Conservation (phyloP, 768 basidiomycete genomes). For the Kwoniella sp. region DNA sequence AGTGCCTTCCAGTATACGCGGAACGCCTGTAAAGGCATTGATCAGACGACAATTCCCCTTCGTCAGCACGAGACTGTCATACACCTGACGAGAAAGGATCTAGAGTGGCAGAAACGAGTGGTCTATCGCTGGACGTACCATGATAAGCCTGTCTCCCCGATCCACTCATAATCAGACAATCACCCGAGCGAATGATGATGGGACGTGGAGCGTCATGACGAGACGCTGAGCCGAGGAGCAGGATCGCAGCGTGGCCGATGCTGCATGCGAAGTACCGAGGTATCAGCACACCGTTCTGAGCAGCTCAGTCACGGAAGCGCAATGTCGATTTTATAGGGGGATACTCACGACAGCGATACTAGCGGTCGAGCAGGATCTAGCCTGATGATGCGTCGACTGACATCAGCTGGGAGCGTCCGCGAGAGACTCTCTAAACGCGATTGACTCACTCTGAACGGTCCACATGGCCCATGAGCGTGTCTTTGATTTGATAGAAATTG, state of each 20-base stretch:
- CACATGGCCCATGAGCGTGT: slow-evolving; percentile 96
- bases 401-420: slow-evolving; percentile 3
- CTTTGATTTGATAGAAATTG: slow-evolving; percentile 89
- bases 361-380: slow-evolving; percentile 88
- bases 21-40: slow-evolving; percentile 65
- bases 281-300: background rate
- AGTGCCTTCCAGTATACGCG: slow-evolving; percentile 80
- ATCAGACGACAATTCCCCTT: background rate
- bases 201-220: slow-evolving; percentile 75
- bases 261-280: slow-evolving; percentile 61
- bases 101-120: background rate
- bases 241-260: slow-evolving; percentile 83
- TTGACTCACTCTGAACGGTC: slow-evolving; percentile 75
- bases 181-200: slow-evolving; percentile 85
- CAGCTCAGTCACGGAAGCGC: background rate
- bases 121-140: slow-evolving; percentile 61
- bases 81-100: background rate
- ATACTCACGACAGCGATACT: slow-evolving; percentile 84
- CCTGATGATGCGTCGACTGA: slow-evolving; percentile 26
- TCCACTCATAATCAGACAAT: slow-evolving; percentile 91
- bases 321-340: background rate
- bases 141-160: slow-evolving; percentile 86
- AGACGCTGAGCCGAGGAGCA: slow-evolving; percentile 83
- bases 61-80: no score
- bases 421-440: background rate